These are phyloP conservation scores for Melanomma pulvis-pyrius DNA, from an alignment of 495 filamentous ascomycete genomes.

Conservation along the genomic window DNA sequence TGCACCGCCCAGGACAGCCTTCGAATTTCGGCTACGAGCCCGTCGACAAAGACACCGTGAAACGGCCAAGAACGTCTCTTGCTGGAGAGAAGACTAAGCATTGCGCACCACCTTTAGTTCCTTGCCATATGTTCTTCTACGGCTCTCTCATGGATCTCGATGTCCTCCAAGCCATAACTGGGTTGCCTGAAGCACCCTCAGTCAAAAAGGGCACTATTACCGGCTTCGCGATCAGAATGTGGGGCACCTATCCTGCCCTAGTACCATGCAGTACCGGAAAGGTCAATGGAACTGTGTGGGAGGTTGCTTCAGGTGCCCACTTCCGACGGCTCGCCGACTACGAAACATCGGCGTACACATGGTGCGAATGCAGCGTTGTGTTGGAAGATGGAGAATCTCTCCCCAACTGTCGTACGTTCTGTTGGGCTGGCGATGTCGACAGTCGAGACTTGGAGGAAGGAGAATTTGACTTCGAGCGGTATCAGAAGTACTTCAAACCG, in stretches of 20 bases:
- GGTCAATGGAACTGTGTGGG: constrained; percentile 13
- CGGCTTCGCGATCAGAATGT: constrained; percentile 20
- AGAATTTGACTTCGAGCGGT: constrained; percentile 20
- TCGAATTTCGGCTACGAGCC: too few relatives aligned
- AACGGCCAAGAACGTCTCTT: not conserved
- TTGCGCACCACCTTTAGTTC: constrained; percentile 4
- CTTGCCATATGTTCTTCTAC: constrained; percentile 33
- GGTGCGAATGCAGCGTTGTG: constrained; percentile 21
- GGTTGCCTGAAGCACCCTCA: not conserved
- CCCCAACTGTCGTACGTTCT: constrained; percentile 11
- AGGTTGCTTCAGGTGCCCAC: constrained; percentile 3
- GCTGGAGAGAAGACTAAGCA: not conserved
- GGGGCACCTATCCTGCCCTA: constrained; percentile 24
- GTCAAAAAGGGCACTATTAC: not conserved
- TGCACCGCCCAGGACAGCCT: too few relatives aligned
- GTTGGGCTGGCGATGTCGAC: constrained; percentile 21
- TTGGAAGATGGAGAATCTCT: constrained; percentile 2
- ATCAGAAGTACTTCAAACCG: constrained; percentile 22
- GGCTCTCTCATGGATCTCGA: constrained; percentile 29
- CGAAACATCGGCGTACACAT: constrained; percentile 25
- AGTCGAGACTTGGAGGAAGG: constrained; percentile 24
- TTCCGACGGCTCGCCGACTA: constrained; percentile 12
- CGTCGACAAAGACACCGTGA: too few relatives aligned
- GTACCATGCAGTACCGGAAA: not conserved
- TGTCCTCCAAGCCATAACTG: constrained; percentile 16